phyloP scores from a whole-genome alignment of 2,329 filamentous ascomycete species.

The Ascochyta pisi region DNA sequence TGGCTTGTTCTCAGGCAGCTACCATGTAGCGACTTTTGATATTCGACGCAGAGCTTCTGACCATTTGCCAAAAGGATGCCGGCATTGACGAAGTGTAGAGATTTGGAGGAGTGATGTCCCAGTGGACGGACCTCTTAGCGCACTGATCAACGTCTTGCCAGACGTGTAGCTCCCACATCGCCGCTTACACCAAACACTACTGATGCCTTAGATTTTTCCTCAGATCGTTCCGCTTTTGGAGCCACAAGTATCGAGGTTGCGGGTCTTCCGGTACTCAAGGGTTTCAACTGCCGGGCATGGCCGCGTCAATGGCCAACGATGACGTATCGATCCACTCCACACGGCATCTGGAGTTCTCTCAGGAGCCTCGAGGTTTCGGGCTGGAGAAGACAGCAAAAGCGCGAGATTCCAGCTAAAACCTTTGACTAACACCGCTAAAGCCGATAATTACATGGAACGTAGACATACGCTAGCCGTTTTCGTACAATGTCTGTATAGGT shows the following conservation, averaged over 20 bases:
- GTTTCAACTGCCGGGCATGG: slow-evolving; percentile 7
- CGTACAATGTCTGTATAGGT: not conserved
- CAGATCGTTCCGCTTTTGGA: not conserved
- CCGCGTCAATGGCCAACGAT: not conserved
- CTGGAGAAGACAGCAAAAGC: not conserved
- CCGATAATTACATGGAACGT: slow-evolving; percentile 1
- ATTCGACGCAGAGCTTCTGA: too few relatives aligned
- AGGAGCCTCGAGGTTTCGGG: not conserved
- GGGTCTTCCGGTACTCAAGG: not conserved
- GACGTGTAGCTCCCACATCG: not conserved
- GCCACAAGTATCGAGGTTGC: not conserved
- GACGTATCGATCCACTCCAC: slow-evolving; percentile 12
- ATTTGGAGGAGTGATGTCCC: not conserved
- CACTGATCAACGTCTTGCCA: not conserved
- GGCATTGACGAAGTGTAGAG: too few relatives aligned
- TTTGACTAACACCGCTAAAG: slow-evolving; percentile 5
- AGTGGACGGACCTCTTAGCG: not conserved
- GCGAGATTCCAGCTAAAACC: not conserved
- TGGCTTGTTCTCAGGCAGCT: too few relatives aligned
- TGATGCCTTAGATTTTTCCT: not conserved
- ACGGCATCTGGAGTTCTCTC: not conserved
- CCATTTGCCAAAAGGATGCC: too few relatives aligned
- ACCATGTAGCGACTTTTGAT: too few relatives aligned
- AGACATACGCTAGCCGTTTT: not conserved
- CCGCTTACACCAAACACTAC: not conserved